Evolutionary conservation across 176 grass and related monocot species (phyloP).

Genomic region (Ampelocalamus luodianensis): DNA sequence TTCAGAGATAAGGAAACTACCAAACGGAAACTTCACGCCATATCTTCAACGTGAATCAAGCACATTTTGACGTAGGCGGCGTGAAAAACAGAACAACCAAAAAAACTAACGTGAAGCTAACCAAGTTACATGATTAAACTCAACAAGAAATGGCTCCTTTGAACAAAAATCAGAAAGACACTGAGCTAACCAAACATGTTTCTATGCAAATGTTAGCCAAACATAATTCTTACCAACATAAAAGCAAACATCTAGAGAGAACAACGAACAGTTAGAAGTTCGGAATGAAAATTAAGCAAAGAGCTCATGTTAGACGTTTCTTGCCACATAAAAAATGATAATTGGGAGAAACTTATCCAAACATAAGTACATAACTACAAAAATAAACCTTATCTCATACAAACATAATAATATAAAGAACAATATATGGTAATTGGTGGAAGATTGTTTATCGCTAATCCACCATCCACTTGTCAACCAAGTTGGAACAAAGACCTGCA

Average conservation of each 20-base stretch:
- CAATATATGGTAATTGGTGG: not conserved
- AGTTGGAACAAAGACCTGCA: not conserved
- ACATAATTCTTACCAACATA: not conserved
- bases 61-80: too few relatives aligned
- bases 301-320: not conserved
- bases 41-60: too few relatives aligned
- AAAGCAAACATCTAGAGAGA: not conserved
- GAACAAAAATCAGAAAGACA: not conserved
- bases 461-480: not conserved
- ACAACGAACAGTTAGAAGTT: not conserved
- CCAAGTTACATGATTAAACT: too few relatives aligned
- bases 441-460: not conserved
- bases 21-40: too few relatives aligned
- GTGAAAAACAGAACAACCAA: too few relatives aligned
- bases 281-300: not conserved
- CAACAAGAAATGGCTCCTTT: not conserved
- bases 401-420: not conserved
- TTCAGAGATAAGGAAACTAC: too few relatives aligned
- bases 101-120: too few relatives aligned
- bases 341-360: not conserved
- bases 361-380: not conserved
- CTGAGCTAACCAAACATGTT: not conserved
- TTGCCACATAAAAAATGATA: too few relatives aligned
- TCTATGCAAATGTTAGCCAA: not conserved
- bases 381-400: not conserved